A percentile compares a stretch with the other conserved stretches of the same genome.
Evolutionary conservation across 345 rosid species (phyloP).

Genomic region (Eucalyptus curtisii): DNA sequence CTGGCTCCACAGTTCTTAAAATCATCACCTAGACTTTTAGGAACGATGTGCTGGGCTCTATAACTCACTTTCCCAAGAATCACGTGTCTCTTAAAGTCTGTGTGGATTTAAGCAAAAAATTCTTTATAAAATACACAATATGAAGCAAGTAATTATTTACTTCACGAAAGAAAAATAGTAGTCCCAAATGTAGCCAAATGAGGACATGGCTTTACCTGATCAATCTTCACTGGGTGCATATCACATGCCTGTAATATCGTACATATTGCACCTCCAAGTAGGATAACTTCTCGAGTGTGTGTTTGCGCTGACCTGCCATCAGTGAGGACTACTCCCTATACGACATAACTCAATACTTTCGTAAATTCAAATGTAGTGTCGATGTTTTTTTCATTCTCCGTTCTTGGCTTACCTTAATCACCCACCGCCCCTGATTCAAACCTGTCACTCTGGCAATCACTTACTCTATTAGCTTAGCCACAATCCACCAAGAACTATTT

Average conservation of each 20-base stretch:
- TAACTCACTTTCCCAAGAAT: background rate
- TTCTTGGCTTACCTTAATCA: background rate
- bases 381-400: background rate
- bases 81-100: background rate
- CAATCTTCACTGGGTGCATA: background rate
- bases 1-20: background rate
- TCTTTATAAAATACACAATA: background rate
- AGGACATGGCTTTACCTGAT: background rate
- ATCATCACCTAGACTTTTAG: background rate
- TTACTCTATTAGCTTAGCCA: background rate
- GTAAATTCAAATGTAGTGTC: background rate
- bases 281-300: background rate
- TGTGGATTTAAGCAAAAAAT: too few relatives aligned
- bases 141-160: background rate
- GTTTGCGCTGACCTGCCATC: background rate
- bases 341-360: background rate
- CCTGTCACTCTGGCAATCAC: background rate
- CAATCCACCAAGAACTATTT: background rate
- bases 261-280: background rate
- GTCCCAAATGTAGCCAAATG: background rate
- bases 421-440: background rate
- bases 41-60: background rate
- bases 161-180: background rate
- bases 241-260: background rate
- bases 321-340: background rate